Evolutionary conservation across 768 basidiomycete genomes (phyloP).

Genomic region (Cystofilobasidium bisporidii): DNA sequence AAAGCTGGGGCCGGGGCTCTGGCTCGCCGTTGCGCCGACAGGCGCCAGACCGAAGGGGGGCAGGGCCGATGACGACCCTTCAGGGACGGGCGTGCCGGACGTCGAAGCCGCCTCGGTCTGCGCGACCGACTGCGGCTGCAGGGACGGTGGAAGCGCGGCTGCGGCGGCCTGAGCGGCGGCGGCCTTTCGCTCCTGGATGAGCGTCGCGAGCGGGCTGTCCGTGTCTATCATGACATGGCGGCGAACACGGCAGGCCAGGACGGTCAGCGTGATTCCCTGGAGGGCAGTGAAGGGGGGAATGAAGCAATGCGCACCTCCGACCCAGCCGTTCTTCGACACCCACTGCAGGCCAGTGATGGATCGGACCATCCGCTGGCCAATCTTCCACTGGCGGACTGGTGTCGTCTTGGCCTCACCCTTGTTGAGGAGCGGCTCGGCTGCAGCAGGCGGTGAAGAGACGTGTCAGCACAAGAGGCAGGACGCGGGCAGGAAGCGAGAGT

Average conservation of each 20-base stretch:
- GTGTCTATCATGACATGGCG: neutral
- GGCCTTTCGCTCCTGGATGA: neutral
- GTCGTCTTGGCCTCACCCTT: slow-evolving; percentile 5
- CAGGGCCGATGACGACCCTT: neutral
- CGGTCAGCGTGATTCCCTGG: too few relatives aligned
- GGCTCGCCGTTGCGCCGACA: too few relatives aligned
- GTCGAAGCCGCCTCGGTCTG: neutral
- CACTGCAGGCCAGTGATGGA: slow-evolving; percentile 2
- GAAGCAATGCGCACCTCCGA: slow-evolving; percentile 10
- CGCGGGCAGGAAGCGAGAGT: too few relatives aligned
- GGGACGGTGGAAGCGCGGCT: neutral
- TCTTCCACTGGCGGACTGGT: slow-evolving; percentile 1
- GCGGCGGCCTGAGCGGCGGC: neutral
- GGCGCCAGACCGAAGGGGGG: neutral
- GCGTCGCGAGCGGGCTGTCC: neutral
- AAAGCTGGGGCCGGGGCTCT: neutral
- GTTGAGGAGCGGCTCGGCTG: slow-evolving; percentile 11
- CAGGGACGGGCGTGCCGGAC: neutral
- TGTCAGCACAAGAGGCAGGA: too few relatives aligned
- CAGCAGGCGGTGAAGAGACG: neutral
- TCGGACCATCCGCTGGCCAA: slow-evolving; percentile 3
- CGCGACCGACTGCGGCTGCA: neutral
- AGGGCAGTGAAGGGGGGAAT: neutral
- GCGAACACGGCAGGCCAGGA: neutral
- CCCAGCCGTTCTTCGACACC: slow-evolving; percentile 5